A percentile compares a stretch with the other conserved stretches of the same genome.
These are phyloP conservation scores for Spirogloea muscicola DNA, from an alignment of 139 green algal genomes.

Conservation along the genomic window DNA sequence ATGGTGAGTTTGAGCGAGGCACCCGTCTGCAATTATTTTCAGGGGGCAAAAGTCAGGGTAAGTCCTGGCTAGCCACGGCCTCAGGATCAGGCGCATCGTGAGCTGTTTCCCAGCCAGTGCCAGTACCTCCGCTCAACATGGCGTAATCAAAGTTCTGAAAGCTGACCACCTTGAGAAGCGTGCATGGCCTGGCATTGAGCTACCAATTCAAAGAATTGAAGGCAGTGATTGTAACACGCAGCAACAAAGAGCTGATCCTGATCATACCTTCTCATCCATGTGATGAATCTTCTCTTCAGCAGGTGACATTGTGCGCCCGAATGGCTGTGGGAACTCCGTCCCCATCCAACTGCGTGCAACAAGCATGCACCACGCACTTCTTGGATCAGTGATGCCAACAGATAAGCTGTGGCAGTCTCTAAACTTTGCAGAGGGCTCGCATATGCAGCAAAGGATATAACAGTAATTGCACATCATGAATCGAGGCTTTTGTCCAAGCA, in stretches of 20 bases:
- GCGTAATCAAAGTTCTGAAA: too few relatives aligned
- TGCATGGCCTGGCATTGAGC: too few relatives aligned
- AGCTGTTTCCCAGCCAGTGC: too few relatives aligned
- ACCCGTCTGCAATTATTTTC: constrained; percentile 76
- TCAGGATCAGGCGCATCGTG: too few relatives aligned
- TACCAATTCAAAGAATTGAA: too few relatives aligned
- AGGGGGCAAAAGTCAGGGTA: too few relatives aligned
- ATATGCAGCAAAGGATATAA: neutral
- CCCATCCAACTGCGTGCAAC: constrained; percentile 61
- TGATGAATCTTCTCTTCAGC: constrained; percentile 58
- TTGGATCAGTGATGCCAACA: neutral
- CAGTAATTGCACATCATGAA: neutral
- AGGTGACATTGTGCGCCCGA: constrained; percentile 72
- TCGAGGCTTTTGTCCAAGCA: neutral
- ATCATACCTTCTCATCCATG: constrained; percentile 37
- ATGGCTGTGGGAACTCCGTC: constrained; percentile 82
- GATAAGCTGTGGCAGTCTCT: too few relatives aligned
- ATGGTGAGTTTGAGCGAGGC: constrained; percentile 87
- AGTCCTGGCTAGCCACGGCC: too few relatives aligned
- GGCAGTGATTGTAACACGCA: too few relatives aligned
- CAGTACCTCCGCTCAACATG: too few relatives aligned
- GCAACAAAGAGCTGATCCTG: too few relatives aligned
- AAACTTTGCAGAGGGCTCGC: neutral
- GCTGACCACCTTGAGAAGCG: too few relatives aligned
- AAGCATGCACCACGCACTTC: neutral